Percentiles rank a stretch among this genome's conserved stretches.
Evolutionary conservation across 176 grass and related monocot genomes (phyloP).

Genomic region (Tillandsia fasciculata): DNA sequence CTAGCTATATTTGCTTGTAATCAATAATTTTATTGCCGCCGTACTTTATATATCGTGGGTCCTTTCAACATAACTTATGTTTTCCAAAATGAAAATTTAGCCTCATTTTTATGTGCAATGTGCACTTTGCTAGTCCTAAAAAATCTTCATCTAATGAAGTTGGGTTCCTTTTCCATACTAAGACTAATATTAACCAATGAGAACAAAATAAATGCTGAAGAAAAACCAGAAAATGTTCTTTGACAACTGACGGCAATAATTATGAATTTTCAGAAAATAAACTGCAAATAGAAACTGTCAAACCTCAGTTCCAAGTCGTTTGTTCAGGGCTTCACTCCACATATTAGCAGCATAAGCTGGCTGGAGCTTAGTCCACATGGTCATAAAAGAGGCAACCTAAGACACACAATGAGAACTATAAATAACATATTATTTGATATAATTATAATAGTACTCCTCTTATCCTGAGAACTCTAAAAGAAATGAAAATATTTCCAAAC

Average conservation of each 20-base stretch:
- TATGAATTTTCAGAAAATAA: constrained; percentile 4
- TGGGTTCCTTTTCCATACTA: background rate
- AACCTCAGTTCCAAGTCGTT: constrained; percentile 87
- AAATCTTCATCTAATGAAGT: background rate
- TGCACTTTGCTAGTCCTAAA: background rate
- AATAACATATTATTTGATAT: background rate
- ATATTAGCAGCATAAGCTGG: constrained; percentile 82
- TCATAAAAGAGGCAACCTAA: constrained; percentile 96
- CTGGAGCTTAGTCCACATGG: constrained; percentile 85
- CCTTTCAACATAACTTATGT: too few relatives aligned
- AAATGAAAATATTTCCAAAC: background rate
- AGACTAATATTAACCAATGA: background rate
- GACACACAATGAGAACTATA: constrained; percentile 25
- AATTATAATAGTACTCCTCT: too few relatives aligned
- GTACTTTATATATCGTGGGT: too few relatives aligned
- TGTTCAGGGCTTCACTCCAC: constrained; percentile 97
- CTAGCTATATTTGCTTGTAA: too few relatives aligned
- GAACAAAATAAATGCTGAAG: background rate
- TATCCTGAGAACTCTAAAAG: too few relatives aligned
- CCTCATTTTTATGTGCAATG: too few relatives aligned
- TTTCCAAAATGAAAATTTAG: background rate
- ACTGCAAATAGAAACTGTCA: constrained; percentile 14
- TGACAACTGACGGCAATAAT: background rate
- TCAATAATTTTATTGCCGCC: too few relatives aligned
- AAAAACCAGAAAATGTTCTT: background rate